A percentile compares a stretch with the other conserved stretches of the same genome.
Conservation (phyloP, 305 asterid genomes). For the Fraxinus nigra region DNA sequence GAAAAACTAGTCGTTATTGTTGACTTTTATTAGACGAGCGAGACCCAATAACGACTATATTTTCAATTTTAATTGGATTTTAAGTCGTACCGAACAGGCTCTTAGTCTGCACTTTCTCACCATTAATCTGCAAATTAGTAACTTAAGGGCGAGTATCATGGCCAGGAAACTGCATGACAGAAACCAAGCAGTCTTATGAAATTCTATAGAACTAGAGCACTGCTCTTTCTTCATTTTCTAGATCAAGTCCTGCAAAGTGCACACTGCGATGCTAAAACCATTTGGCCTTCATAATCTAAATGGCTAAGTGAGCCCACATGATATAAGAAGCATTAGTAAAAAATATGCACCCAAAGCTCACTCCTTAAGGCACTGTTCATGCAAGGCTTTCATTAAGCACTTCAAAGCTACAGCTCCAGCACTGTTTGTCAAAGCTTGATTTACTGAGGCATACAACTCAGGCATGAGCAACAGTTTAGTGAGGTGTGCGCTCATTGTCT, state of each 20-base stretch:
- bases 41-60: no score
- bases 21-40: no score
- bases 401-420: neutral
- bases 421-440: neutral
- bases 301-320: neutral
- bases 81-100: no score
- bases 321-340: neutral
- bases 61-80: no score
- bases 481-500: neutral
- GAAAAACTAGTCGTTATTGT: no score
- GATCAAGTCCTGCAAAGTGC: neutral
- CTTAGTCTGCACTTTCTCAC: neutral
- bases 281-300: neutral
- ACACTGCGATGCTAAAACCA: neutral
- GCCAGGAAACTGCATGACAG: neutral
- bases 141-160: neutral
- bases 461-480: neutral
- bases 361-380: neutral
- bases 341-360: neutral
- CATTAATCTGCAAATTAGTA: neutral
- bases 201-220: neutral
- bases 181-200: neutral
- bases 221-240: neutral
- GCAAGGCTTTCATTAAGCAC: neutral
- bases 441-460: neutral